These are phyloP conservation scores for Coniophora puteana DNA, from an alignment of 1,284 basidiomycete species.

Conservation along the genomic window DNA sequence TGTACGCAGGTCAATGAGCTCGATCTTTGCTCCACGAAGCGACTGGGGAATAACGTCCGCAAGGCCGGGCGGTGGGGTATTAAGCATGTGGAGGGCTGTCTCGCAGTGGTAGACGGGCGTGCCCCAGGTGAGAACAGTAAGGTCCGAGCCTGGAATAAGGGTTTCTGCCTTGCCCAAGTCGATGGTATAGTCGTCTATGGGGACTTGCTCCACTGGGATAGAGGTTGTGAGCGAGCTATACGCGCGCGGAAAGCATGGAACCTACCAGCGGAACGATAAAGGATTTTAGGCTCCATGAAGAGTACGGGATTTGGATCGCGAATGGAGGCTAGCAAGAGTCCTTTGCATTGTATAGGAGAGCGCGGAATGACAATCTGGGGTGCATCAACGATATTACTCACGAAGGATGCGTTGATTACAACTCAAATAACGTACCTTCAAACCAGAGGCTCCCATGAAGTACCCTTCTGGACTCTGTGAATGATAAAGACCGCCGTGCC, in stretches of 20 bases:
- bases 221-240: constrained; percentile 1
- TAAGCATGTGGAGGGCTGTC: constrained; percentile 67
- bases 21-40: constrained; percentile 72
- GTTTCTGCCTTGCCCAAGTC: constrained; percentile 80
- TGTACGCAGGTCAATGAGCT: constrained; percentile 89
- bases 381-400: neutral
- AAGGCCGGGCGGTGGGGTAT: constrained; percentile 64
- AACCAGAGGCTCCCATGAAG: constrained; percentile 86
- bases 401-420: constrained; percentile 1
- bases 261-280: constrained; percentile 77
- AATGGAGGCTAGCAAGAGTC: constrained; percentile 80
- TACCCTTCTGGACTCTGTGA: constrained; percentile 94
- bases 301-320: constrained; percentile 92
- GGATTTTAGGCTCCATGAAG: constrained; percentile 92
- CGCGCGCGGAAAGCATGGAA: constrained; percentile 1
- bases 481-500: constrained; percentile 92
- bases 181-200: constrained; percentile 81
- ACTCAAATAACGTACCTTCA: constrained; percentile 63
- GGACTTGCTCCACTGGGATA: constrained; percentile 81
- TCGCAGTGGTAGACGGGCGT: constrained; percentile 92
- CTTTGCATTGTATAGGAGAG: constrained; percentile 93
- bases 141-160: constrained; percentile 70
- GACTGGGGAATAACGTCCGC: constrained; percentile 65
- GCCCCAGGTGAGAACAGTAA: constrained; percentile 90
- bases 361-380: constrained; percentile 83